A percentile compares a stretch with the other conserved stretches of the same genome.
These are phyloP conservation scores for Trichoderma gracile DNA, from an alignment of 2,329 filamentous ascomycete genomes.

Conservation along the genomic window DNA sequence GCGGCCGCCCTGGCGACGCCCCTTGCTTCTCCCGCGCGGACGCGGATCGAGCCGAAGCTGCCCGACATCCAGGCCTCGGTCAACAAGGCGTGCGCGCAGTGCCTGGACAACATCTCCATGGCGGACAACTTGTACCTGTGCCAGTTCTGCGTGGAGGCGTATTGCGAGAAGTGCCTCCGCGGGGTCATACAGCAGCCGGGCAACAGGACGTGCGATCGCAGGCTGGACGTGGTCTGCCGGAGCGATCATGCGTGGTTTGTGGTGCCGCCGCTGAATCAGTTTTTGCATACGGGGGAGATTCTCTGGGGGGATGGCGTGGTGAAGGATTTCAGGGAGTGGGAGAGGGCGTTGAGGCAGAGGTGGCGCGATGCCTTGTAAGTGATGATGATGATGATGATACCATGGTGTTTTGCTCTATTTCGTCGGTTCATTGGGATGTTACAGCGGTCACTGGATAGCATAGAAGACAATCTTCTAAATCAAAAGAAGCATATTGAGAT, in stretches of 20 bases:
- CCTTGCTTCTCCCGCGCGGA: constrained; percentile 35
- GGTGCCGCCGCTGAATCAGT: constrained; percentile 40
- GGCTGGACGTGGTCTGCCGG: constrained; percentile 38
- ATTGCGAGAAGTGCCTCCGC: constrained; percentile 41
- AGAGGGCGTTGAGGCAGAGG: constrained; percentile 36
- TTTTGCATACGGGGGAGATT: constrained; percentile 44
- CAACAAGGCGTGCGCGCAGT: constrained; percentile 43
- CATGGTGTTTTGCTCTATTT: neutral
- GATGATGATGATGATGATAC: neutral
- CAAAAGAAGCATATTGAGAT: neutral
- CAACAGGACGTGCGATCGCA: constrained; percentile 37
- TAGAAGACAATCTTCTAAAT: neutral
- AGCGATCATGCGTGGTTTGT: constrained; percentile 43
- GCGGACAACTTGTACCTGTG: constrained; percentile 41
- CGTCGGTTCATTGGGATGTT: neutral
- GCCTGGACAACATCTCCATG: constrained; percentile 39
- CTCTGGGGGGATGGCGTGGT: constrained; percentile 38
- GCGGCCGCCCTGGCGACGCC: constrained; percentile 34
- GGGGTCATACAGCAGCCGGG: constrained; percentile 35
- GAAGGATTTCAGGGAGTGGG: constrained; percentile 41
- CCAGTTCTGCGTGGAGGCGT: constrained; percentile 43
- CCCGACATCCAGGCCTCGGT: constrained; percentile 38
- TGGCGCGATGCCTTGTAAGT: constrained; percentile 31
- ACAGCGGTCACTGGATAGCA: neutral
- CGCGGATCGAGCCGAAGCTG: constrained; percentile 40